phyloP scores from a whole-genome alignment of 345 rosid species.

The Eucalyptus erythrocorys region DNA sequence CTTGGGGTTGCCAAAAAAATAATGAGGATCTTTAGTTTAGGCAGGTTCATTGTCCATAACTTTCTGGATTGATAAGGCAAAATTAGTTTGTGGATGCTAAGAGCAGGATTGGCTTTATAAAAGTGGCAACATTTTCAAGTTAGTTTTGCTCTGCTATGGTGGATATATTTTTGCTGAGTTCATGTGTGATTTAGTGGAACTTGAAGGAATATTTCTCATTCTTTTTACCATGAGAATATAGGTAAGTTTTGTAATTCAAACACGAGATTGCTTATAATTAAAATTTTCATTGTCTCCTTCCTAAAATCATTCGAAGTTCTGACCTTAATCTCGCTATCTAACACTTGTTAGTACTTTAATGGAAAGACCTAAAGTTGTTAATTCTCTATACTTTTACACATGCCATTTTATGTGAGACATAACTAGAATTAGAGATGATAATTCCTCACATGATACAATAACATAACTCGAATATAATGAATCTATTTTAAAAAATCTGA shows the following conservation, averaged over 20 bases:
- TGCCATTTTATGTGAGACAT: not conserved
- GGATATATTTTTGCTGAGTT: not conserved
- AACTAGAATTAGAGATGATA: accelerated
- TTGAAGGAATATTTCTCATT: not conserved
- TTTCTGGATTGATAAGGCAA: not conserved
- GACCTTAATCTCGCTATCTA: accelerated
- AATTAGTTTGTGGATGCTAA: not conserved
- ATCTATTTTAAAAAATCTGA: accelerated
- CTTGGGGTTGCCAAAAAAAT: not conserved
- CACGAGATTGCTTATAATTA: not conserved
- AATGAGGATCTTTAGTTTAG: not conserved
- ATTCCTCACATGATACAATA: not conserved
- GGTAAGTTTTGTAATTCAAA: not conserved
- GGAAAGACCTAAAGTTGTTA: not conserved
- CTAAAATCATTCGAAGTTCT: not conserved
- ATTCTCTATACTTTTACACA: not conserved
- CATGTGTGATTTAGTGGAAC: not conserved
- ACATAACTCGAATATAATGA: not conserved
- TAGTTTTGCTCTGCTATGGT: accelerated
- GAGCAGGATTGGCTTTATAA: not conserved
- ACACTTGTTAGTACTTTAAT: not conserved
- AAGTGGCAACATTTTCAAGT: not conserved
- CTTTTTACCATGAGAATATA: not conserved
- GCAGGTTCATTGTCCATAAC: not conserved
- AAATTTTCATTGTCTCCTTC: not conserved